Evolutionary conservation across 176 grass and related monocot genomes (phyloP).

Genomic region (Lolium multiflorum): DNA sequence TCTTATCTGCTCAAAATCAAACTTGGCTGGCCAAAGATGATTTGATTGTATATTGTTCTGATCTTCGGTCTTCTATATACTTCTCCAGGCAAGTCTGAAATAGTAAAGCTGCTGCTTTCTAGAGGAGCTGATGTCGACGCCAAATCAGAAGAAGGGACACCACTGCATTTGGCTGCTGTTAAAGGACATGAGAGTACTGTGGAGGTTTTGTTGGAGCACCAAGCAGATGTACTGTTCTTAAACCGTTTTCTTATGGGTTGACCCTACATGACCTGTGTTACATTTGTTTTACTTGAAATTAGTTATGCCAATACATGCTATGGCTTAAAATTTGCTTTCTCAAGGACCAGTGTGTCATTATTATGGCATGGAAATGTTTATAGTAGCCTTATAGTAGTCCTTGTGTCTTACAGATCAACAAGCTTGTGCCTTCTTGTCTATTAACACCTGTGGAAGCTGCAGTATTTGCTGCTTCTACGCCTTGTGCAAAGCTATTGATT

Average conservation of each 20-base stretch:
- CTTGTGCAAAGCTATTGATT: constrained; percentile 14
- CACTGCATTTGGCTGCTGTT: constrained; percentile 17
- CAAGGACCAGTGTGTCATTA: background rate
- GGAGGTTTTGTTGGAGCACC: constrained; percentile 15
- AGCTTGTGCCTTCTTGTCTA: background rate
- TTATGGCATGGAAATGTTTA: background rate
- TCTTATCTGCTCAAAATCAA: background rate
- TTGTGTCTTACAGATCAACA: background rate
- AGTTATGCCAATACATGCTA: background rate
- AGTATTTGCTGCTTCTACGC: background rate
- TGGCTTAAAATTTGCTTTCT: background rate
- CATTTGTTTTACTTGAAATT: background rate
- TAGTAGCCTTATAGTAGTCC: background rate
- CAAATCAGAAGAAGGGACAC: constrained; percentile 17
- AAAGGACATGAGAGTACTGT: constrained; percentile 10
- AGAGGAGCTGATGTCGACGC: constrained; percentile 35
- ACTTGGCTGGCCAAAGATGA: background rate
- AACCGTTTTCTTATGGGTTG: background rate
- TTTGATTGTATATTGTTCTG: background rate
- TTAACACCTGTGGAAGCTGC: background rate
- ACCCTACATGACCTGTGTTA: background rate
- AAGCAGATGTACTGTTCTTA: constrained; percentile 14
- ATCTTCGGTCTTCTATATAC: background rate
- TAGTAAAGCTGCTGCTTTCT: constrained; percentile 39
- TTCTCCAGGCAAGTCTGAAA: constrained; percentile 41